Conservation (phyloP, 2,329 filamentous ascomycete species). For the Beauveria australis region DNA sequence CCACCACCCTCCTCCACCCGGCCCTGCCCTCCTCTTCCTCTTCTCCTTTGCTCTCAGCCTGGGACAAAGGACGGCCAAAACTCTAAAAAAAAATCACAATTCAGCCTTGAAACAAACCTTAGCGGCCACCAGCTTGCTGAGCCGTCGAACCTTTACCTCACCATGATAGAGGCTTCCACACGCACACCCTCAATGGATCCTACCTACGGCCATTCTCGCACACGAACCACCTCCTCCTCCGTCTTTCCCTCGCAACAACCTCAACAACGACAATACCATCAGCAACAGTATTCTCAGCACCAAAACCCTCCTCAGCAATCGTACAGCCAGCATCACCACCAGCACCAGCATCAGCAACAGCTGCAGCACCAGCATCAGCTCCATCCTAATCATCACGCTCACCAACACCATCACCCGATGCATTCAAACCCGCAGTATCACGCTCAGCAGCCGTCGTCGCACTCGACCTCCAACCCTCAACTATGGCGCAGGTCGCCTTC, state of each 20-base stretch:
- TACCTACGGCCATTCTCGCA: conserved; percentile 44
- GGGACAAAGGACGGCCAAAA: neutral
- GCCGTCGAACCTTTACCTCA: neutral
- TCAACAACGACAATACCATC: neutral
- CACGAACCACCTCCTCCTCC: conserved; percentile 49
- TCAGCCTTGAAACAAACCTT: neutral
- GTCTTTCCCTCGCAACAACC: conserved; percentile 31
- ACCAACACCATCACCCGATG: conserved; percentile 6
- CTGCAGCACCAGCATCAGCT: conserved; percentile 3
- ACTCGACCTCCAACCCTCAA: conserved; percentile 20
- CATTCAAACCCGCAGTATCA: conserved; percentile 17
- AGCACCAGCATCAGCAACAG: conserved; percentile 5
- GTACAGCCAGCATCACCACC: neutral
- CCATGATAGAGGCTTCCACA: conserved; percentile 10
- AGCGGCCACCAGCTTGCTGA: neutral
- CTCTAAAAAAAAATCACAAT: neutral
- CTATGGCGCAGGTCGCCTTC: conserved; percentile 52
- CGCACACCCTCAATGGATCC: conserved; percentile 25
- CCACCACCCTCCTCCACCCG: conserved; percentile 1
- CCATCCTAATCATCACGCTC: neutral
- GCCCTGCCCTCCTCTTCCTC: neutral
- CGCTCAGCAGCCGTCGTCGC: conserved; percentile 25
- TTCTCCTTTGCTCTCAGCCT: neutral
- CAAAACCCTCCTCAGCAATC: neutral
- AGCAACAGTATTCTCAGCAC: neutral